phyloP scores from a whole-genome alignment of 2,329 filamentous ascomycete species.

The Arthrobotrys sphaeroides region DNA sequence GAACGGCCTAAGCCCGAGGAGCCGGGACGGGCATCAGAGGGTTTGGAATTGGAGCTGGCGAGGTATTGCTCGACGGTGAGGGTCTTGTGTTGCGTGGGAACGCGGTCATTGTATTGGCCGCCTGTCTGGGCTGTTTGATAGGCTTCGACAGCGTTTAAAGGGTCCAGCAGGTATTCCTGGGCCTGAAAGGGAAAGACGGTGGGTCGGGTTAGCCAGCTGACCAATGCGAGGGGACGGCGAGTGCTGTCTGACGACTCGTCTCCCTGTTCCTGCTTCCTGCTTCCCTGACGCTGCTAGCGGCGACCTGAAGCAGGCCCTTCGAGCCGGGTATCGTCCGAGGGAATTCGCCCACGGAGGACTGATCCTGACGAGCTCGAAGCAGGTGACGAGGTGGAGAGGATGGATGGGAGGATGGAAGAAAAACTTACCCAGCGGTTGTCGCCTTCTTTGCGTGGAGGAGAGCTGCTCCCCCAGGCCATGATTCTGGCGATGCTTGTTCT shows the following conservation, averaged over 20 bases:
- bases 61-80: slow-evolving; percentile 30
- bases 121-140: slow-evolving; percentile 53
- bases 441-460: slow-evolving; percentile 41
- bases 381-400: background rate
- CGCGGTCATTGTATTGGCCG: slow-evolving; percentile 50
- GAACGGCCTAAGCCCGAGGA: slow-evolving; percentile 14
- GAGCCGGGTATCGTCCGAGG: slow-evolving; percentile 43
- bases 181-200: slow-evolving; percentile 42
- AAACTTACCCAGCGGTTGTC: slow-evolving; percentile 48
- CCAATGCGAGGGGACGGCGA: background rate
- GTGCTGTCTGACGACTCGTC: slow-evolving; percentile 30
- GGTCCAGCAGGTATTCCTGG: slow-evolving; percentile 52
- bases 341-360: slow-evolving; percentile 23
- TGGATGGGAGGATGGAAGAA: background rate
- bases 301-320: slow-evolving; percentile 25
- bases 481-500: background rate
- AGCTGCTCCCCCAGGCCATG: slow-evolving; percentile 10
- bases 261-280: background rate
- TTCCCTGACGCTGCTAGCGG: background rate
- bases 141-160: slow-evolving; percentile 52
- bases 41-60: background rate
- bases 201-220: slow-evolving; percentile 44
- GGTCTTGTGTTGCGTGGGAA: slow-evolving; percentile 53
- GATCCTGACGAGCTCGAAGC: slow-evolving; percentile 1
- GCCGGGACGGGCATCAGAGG: background rate